These are phyloP conservation scores for Podila epicladia DNA, from an alignment of 192 early-diverging fungal species.

Conservation along the genomic window DNA sequence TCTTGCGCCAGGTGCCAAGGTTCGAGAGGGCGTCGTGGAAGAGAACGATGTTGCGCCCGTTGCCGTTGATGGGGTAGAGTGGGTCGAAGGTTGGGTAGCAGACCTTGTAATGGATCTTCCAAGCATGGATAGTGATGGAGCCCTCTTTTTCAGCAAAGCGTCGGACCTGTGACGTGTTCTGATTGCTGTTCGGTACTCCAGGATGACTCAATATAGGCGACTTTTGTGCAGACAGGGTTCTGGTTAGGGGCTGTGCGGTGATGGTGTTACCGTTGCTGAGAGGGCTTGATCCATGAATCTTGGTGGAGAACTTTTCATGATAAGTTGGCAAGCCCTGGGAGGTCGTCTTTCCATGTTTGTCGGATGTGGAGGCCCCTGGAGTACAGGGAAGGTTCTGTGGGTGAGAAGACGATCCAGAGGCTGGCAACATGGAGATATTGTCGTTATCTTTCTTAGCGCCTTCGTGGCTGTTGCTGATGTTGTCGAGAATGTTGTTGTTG, in stretches of 20 bases:
- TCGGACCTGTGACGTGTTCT: background rate
- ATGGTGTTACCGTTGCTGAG: constrained; percentile 30
- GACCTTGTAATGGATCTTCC: constrained; percentile 32
- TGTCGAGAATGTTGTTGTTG: background rate
- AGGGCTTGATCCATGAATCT: constrained; percentile 26
- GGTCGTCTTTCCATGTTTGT: background rate
- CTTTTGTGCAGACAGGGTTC: background rate
- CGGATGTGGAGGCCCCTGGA: constrained; percentile 1
- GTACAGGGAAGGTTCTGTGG: background rate
- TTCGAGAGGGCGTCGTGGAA: constrained; percentile 36
- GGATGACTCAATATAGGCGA: background rate
- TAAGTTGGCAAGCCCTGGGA: constrained; percentile 20
- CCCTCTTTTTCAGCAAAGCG: constrained; percentile 27
- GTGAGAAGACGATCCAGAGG: no score
- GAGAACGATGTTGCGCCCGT: constrained; percentile 39
- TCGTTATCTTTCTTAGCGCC: no score
- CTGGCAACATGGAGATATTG: no score
- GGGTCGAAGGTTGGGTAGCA: constrained; percentile 31
- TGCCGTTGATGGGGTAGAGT: constrained; percentile 25
- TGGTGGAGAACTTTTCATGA: constrained; percentile 19
- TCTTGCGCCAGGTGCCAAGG: constrained; percentile 31
- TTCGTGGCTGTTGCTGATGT: background rate
- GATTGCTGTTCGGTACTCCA: background rate
- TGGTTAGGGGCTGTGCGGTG: constrained; percentile 3
- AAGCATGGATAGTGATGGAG: constrained; percentile 16